phyloP scores from a whole-genome alignment of 768 basidiomycete species.

The Naganishia friedmannii region DNA sequence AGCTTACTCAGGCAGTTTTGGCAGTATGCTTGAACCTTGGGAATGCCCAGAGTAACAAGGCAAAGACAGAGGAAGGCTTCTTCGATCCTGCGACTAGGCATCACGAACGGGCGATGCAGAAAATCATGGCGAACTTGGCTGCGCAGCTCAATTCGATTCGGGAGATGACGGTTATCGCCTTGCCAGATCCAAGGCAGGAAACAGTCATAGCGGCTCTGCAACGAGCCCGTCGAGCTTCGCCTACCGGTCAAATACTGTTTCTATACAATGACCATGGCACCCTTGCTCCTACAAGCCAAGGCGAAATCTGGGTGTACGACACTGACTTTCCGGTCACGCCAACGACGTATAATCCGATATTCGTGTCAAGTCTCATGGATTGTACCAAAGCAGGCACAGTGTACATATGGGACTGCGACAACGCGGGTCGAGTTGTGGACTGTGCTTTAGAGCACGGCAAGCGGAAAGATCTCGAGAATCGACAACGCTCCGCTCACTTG shows the following conservation, averaged over 20 bases:
- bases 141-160: conserved; percentile 19
- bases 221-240: conserved; percentile 19
- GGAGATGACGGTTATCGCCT: conserved; percentile 24
- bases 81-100: conserved; percentile 31
- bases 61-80: conserved; percentile 31
- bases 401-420: conserved; percentile 34
- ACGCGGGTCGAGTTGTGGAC: conserved; percentile 27
- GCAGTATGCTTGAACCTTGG: conserved; percentile 32
- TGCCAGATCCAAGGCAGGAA: conserved; percentile 32
- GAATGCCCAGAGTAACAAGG: conserved; percentile 11
- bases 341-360: conserved; percentile 33
- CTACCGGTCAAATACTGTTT: conserved; percentile 28
- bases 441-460: conserved; percentile 29
- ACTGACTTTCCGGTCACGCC: conserved; percentile 31
- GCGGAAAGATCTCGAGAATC: conserved; percentile 22
- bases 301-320: conserved; percentile 33
- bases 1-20: conserved; percentile 30
- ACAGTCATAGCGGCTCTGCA: conserved; percentile 12
- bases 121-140: conserved; percentile 30
- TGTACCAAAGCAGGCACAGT: conserved; percentile 25
- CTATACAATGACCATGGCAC: conserved; percentile 34
- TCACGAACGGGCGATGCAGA: conserved; percentile 32
- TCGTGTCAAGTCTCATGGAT: conserved; percentile 30
- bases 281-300: conserved; percentile 31
- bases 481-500: conserved; percentile 5